Evolutionary conservation across 2,329 filamentous ascomycete species (phyloP).

Genomic region (Parascedosporium putredinis): DNA sequence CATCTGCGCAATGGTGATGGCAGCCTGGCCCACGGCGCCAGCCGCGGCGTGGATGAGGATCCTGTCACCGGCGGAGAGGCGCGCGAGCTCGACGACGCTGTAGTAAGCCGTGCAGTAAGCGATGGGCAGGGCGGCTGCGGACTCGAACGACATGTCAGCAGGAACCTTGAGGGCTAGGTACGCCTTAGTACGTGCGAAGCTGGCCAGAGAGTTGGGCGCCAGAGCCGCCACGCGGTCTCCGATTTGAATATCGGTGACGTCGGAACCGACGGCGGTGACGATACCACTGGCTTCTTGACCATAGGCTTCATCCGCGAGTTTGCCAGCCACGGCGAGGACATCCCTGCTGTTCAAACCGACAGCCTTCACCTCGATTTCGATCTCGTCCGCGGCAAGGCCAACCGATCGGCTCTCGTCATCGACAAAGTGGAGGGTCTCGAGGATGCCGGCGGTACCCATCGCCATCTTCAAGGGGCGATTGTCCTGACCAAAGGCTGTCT

Average conservation of each 20-base stretch:
- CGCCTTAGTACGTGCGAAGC: conserved; percentile 21
- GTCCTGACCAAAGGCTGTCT: conserved; percentile 27
- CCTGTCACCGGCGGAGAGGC: conserved; percentile 25
- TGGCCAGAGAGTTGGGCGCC: conserved; percentile 24
- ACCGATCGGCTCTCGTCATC: conserved; percentile 20
- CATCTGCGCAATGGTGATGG: conserved; percentile 26
- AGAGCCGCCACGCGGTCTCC: conserved; percentile 64
- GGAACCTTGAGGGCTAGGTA: conserved; percentile 27
- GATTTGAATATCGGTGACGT: conserved; percentile 31
- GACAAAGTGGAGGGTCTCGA: conserved; percentile 29
- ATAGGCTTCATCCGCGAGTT: conserved; percentile 21
- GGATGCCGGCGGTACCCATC: conserved; percentile 26
- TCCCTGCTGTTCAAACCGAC: conserved; percentile 37
- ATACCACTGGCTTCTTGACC: conserved; percentile 31
- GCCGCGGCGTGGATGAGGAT: conserved; percentile 29
- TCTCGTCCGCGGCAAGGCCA: conserved; percentile 23
- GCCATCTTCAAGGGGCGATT: conserved; percentile 25
- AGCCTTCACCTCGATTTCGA: conserved; percentile 32
- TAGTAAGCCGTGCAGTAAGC: conserved; percentile 31
- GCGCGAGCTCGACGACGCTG: conserved; percentile 26
- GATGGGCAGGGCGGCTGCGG: conserved; percentile 28
- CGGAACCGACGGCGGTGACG: conserved; percentile 17
- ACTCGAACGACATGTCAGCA: conserved; percentile 23
- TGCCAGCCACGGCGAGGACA: conserved; percentile 31
- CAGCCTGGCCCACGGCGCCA: conserved; percentile 28